A percentile compares a stretch with the other conserved stretches of the same genome.
Evolutionary conservation across 2,329 filamentous ascomycete genomes (phyloP).

Genomic region (Calonectria pauciramosa): DNA sequence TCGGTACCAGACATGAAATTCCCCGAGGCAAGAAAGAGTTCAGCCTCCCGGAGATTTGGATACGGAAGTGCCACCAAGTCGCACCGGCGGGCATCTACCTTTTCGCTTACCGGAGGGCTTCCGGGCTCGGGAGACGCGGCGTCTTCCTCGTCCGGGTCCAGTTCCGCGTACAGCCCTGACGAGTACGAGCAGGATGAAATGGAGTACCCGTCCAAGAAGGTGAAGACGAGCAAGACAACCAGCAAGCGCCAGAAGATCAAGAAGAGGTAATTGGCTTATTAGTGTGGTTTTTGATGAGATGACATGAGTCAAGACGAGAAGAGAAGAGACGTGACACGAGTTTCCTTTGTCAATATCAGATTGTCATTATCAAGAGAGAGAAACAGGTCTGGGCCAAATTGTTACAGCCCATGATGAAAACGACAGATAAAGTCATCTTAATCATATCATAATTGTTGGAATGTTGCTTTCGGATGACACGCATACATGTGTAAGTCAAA

Average conservation of each 20-base stretch:
- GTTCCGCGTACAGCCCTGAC: conserved; percentile 35
- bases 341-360: not conserved
- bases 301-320: not conserved
- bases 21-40: conserved; percentile 54
- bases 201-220: conserved; percentile 47
- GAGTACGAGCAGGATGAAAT: conserved; percentile 48
- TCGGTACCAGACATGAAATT: conserved; percentile 54
- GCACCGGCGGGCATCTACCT: conserved; percentile 48
- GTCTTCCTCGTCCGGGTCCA: conserved; percentile 33
- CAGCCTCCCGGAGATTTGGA: conserved; percentile 53
- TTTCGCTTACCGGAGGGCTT: conserved; percentile 40
- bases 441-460: not conserved
- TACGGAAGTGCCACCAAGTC: conserved; percentile 47
- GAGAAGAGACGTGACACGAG: not conserved
- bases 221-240: conserved; percentile 41
- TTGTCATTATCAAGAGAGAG: not conserved
- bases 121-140: conserved; percentile 28
- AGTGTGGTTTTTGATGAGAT: not conserved
- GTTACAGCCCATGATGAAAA: not conserved
- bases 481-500: not conserved
- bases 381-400: not conserved
- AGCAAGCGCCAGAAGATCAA: conserved; percentile 44
- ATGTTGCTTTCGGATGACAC: not conserved
- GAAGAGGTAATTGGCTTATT: conserved; percentile 26
- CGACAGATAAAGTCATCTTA: not conserved